Conservation (phyloP, 768 basidiomycete species). For the Pluteus cervinus region DNA sequence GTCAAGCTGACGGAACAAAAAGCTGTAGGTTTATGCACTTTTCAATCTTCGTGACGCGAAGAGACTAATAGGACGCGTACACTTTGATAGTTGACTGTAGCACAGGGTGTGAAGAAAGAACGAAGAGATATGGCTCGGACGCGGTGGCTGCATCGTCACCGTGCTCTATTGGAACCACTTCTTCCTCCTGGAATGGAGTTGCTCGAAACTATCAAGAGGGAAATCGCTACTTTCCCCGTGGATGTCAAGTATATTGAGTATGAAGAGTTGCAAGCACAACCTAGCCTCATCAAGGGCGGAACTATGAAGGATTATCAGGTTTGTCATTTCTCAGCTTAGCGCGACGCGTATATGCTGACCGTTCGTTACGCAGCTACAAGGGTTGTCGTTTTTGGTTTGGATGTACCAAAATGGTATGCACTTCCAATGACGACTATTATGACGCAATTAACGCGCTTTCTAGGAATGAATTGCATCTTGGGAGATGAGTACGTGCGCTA, state of each 20-base stretch:
- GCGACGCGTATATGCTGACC: neutral
- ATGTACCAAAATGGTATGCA: slow-evolving; percentile 61
- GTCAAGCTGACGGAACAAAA: slow-evolving; percentile 31
- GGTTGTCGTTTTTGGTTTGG: slow-evolving; percentile 57
- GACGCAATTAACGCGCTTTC: neutral
- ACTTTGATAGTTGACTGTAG: slow-evolving; percentile 34
- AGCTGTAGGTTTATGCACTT: slow-evolving; percentile 24
- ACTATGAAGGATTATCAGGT: slow-evolving; percentile 72
- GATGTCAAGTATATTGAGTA: too few species aligned
- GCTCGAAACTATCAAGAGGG: slow-evolving; percentile 28
- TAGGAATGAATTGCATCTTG: slow-evolving; percentile 65
- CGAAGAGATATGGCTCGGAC: slow-evolving; percentile 34
- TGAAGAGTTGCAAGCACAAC: slow-evolving; percentile 39
- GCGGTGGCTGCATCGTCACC: slow-evolving; percentile 40
- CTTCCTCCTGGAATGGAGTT: slow-evolving; percentile 33
- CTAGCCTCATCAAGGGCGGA: slow-evolving; percentile 44
- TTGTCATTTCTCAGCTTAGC: slow-evolving; percentile 7
- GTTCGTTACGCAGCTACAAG: slow-evolving; percentile 40
- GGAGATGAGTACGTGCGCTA: slow-evolving; percentile 52
- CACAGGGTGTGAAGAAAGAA: slow-evolving; percentile 28
- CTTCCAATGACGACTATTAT: neutral
- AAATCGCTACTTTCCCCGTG: slow-evolving; percentile 27
- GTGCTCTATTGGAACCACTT: slow-evolving; percentile 38
- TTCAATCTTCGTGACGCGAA: neutral
- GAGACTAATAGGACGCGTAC: too few species aligned